Base-by-base conservation (phyloP, 1,284 basidiomycete species). In the Hemileia vastatrix region DNA sequence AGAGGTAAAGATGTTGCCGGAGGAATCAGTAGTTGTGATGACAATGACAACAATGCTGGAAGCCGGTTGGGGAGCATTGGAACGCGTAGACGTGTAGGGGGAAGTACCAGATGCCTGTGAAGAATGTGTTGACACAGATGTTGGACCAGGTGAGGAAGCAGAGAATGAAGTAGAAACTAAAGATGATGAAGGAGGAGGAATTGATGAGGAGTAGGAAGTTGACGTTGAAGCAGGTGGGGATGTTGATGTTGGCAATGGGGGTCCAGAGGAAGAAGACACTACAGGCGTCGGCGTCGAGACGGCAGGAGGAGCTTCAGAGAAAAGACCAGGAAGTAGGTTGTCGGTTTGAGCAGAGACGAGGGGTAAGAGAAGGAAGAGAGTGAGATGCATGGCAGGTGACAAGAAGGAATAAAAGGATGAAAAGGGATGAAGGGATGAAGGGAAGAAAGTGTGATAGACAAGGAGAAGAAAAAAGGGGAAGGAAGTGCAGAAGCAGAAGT, bases 1-100 rank as follows among this genome's bases (percentile, higher is more conserved):
- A 15, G 59, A 55, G 4, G 55, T 57, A 6, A 58, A 44, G 36
- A 67, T 67, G 15, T 63, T 63, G 2, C 65, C 52, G 9, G 62
- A 64, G 1, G 70, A 66, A 31, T 68, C 67, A 6, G 62, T 45
- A 18, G 64, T 55, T 0, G 70, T 71, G 44, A 68, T 40, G 2
- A 67, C 70, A n/a, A 71, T 55, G 36, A 70, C 60, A 21, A 67
- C 53, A 18, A 57, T 56, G 18, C 54, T 45, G 1, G 64, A 49
- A 44, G 61, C 64, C n/a, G 43, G 32, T 6, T 54, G 52, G 4
- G 6, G n/a, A n/a, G n/a, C n/a, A n/a, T n/a, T n/a, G n/a, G n/a
- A n/a, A n/a, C n/a, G n/a, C n/a, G n/a, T n/a, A n/a, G n/a, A n/a
- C n/a, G n/a, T n/a, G n/a, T n/a, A n/a, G n/a, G n/a, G n/a, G n/a